A percentile compares a stretch with the other conserved stretches of the same genome.
phyloP scores from a whole-genome alignment of 495 filamentous ascomycete species.

The Lophiotrema nucula region DNA sequence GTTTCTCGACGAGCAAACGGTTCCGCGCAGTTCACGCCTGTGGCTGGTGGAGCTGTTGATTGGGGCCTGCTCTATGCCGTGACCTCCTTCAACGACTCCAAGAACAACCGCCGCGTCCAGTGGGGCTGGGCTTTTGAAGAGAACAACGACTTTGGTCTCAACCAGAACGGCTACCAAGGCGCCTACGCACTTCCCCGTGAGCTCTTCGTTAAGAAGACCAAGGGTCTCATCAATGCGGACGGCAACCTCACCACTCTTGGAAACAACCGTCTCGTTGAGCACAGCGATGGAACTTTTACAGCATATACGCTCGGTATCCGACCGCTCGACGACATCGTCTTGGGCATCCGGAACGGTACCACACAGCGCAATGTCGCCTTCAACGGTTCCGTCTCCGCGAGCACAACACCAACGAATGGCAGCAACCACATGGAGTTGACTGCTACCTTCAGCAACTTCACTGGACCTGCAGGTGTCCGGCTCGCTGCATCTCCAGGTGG shows the following conservation, averaged over 20 bases:
- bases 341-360: constrained; percentile 30
- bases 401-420: constrained; percentile 26
- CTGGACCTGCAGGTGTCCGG: constrained; percentile 34
- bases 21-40: constrained; percentile 39
- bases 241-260: constrained; percentile 33
- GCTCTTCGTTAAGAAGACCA: constrained; percentile 44
- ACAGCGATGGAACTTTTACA: constrained; percentile 40
- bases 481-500: constrained; percentile 39
- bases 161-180: constrained; percentile 48
- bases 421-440: constrained; percentile 34
- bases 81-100: constrained; percentile 46
- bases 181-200: constrained; percentile 44
- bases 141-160: constrained; percentile 39
- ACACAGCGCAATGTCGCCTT: constrained; percentile 3
- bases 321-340: constrained; percentile 45
- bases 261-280: constrained; percentile 31
- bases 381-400: constrained; percentile 11
- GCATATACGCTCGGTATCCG: constrained; percentile 43
- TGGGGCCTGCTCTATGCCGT: constrained; percentile 48
- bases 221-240: constrained; percentile 35
- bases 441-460: constrained; percentile 33
- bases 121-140: constrained; percentile 49
- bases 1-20: constrained; percentile 42
- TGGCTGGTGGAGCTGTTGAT: constrained; percentile 44
- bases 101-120: constrained; percentile 45